phyloP scores from a whole-genome alignment of 495 filamentous ascomycete genomes.

The Annulohypoxylon nitens region DNA sequence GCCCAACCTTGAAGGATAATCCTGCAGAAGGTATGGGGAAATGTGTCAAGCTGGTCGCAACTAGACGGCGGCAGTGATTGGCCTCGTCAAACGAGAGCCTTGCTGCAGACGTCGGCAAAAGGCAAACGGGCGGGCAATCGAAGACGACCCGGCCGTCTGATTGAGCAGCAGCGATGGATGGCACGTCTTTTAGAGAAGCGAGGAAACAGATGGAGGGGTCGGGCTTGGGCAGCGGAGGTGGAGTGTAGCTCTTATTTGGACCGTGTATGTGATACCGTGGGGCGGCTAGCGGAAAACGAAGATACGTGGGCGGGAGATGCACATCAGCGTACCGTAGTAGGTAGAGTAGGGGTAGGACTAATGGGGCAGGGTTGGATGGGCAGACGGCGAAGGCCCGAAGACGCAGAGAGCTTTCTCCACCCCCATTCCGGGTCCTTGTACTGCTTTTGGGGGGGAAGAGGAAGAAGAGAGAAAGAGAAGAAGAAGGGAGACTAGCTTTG shows the following conservation, averaged over 20 bases:
- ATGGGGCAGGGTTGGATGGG: constrained; percentile 48
- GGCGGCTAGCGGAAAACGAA: constrained; percentile 53
- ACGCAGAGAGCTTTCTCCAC: constrained; percentile 48
- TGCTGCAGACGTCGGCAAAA: constrained; percentile 47
- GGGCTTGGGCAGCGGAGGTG: constrained; percentile 52
- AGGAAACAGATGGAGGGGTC: constrained; percentile 53
- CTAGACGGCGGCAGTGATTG: constrained; percentile 36
- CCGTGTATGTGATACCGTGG: constrained; percentile 53
- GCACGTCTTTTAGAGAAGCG: constrained; percentile 49
- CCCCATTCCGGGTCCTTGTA: constrained; percentile 46
- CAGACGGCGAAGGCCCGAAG: constrained; percentile 50
- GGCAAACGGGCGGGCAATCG: constrained; percentile 47
- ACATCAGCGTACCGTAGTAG: constrained; percentile 48
- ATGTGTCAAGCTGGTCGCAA: constrained; percentile 43
- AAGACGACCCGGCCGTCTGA: constrained; percentile 49
- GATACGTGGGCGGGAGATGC: constrained; percentile 48
- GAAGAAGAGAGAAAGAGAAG: constrained; percentile 14
- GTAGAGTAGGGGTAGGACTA: constrained; percentile 50
- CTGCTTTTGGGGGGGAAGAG: constrained; percentile 25
- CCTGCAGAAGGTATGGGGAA: constrained; percentile 42
- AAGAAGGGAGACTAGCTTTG: constrained; percentile 28
- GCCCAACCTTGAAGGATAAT: constrained; percentile 40
- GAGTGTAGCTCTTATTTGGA: constrained; percentile 56
- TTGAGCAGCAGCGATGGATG: constrained; percentile 49
- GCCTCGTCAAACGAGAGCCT: constrained; percentile 44